A percentile compares a stretch with the other conserved stretches of the same genome.
phyloP scores from a whole-genome alignment of 768 basidiomycete species.

The Dentipellis fragilis region DNA sequence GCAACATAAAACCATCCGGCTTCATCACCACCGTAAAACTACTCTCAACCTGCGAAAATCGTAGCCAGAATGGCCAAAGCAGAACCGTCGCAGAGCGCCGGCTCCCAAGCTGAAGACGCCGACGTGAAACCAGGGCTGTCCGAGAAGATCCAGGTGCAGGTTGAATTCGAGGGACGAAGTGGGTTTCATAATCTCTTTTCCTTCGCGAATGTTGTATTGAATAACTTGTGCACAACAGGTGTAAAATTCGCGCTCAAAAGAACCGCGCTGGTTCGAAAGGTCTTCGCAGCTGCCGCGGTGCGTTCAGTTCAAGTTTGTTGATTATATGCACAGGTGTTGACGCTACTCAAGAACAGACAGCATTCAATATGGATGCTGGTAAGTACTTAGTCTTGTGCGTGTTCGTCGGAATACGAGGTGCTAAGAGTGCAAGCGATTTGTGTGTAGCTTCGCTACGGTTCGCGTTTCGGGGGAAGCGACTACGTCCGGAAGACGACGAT shows the following conservation, averaged over 20 bases:
- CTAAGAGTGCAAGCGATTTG: neutral
- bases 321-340: too few relatives aligned
- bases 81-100: neutral
- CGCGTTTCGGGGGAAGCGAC: neutral
- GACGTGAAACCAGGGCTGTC: neutral
- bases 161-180: neutral
- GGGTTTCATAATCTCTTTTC: neutral
- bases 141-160: slow-evolving; percentile 1
- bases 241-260: neutral
- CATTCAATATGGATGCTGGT: neutral
- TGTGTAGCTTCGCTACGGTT: neutral
- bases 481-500: neutral
- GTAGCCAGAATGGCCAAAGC: neutral
- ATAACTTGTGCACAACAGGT: neutral
- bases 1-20: neutral
- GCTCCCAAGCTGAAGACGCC: neutral
- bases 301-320: neutral
- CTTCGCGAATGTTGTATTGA: neutral
- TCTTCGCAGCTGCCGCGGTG: neutral
- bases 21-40: neutral
- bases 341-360: neutral
- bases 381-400: neutral
- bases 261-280: neutral
- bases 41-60: too few relatives aligned
- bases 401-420: neutral